A percentile compares a stretch with the other conserved stretches of the same genome.
These are phyloP conservation scores for Primulina tabacum DNA, from an alignment of 257 asterid species.

Conservation along the genomic window DNA sequence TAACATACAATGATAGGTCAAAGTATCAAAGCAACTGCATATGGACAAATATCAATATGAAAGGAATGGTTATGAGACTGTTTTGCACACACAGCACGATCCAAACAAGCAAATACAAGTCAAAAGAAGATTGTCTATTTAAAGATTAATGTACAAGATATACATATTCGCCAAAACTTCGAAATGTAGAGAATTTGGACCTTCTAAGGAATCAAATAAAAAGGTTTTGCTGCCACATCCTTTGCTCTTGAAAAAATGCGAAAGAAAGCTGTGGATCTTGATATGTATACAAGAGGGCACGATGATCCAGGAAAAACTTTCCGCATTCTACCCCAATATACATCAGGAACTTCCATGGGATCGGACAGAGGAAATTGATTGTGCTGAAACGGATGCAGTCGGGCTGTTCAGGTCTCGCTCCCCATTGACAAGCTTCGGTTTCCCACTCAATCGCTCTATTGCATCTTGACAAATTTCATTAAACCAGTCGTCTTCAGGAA, in stretches of 20 bases:
- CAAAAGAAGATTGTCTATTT: background rate
- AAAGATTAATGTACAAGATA: background rate
- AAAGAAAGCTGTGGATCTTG: background rate
- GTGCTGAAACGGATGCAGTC: conserved; percentile 97
- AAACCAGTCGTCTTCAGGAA: conserved; percentile 96
- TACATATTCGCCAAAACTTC: background rate
- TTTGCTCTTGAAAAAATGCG: background rate
- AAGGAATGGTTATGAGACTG: background rate
- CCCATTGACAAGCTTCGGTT: conserved; percentile 71
- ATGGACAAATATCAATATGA: background rate
- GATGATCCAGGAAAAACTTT: conserved; percentile 1
- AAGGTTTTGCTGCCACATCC: background rate
- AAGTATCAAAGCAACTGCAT: too few relatives aligned
- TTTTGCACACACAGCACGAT: background rate
- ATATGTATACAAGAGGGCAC: background rate
- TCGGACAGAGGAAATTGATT: conserved; percentile 80
- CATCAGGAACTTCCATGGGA: conserved; percentile 89
- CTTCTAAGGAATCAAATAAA: conserved; percentile 4
- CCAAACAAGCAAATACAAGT: background rate
- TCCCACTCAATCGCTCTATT: conserved; percentile 86
- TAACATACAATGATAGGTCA: too few relatives aligned
- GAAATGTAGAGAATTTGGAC: background rate
- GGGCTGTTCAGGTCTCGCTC: conserved; percentile 93
- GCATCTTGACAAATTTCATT: conserved; percentile 82
- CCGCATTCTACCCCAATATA: conserved; percentile 25